Evolutionary conservation across 2,329 filamentous ascomycete species (phyloP), one percentile per base, ranked within the genome.

Genomic region (Trichoderma koningiopsis): DNA sequence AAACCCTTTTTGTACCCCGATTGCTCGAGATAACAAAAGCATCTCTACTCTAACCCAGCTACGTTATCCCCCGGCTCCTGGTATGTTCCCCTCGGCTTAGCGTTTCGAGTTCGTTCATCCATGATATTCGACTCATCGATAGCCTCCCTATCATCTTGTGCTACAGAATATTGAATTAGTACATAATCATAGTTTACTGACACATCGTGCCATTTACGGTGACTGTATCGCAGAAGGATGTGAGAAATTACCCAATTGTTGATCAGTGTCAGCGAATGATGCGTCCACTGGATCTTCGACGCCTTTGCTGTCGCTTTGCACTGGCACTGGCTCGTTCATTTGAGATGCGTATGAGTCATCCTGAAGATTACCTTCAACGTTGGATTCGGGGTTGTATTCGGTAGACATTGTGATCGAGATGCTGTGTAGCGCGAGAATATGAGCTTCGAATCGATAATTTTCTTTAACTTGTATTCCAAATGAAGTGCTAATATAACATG

Each of bases 91-190:
- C 31, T 35, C 0, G 74, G 72, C 52, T 76, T 70, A 5, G 79
- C 78, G 16, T 75, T 73, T 16, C 79, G 78, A 1, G 79, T 81
- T 4, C 78, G 76, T 24, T 77, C 75, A 4, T 74, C 72, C 5
- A 82, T 69, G n/a, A 81, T 81, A 59, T 81, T 81, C 27, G 71
- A 72, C 43, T 75, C 65, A 43, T 81, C 77, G 47, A 82, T 81
- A 2, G 79, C 80, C 1, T 81, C 79, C 27, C 70, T 75, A 2
- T 82, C 79, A 35, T 81, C 79, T 4, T 74, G 75, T 5, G 70
- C 80, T 81, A 1, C 16, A 5, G 10, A 8, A 33, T 2, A 10
- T 33, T 33, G 8, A 2, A 8, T 33, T 19, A 43, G 16, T 11
- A 5, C 5, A 8, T 6, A 19, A 19, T 19, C 35, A 37, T 37